Conservation (phyloP, 2,329 filamentous ascomycete species). For the Fusarium fracticaudum region DNA sequence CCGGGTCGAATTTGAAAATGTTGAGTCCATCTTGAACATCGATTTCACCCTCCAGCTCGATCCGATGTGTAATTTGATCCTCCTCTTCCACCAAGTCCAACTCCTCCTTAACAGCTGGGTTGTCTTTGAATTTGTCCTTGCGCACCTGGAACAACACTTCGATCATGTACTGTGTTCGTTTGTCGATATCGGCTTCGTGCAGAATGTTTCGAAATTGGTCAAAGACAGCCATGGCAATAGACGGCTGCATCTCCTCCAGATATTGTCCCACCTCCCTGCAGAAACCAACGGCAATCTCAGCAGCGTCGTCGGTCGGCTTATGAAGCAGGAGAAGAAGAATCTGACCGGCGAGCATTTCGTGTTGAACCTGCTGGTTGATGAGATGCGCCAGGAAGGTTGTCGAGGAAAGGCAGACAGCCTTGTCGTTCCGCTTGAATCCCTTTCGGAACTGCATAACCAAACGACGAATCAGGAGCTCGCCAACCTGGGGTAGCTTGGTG, state of each 20-base stretch:
- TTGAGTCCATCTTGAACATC: slow-evolving; percentile 89
- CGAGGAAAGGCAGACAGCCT: slow-evolving; percentile 90
- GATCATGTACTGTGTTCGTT: slow-evolving; percentile 99
- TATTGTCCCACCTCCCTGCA: slow-evolving; percentile 94
- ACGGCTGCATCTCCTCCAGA: slow-evolving; percentile 91
- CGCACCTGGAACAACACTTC: slow-evolving; percentile 96
- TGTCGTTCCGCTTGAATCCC: slow-evolving; percentile 95
- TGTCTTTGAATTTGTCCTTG: slow-evolving; percentile 96
- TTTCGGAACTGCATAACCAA: slow-evolving; percentile 94
- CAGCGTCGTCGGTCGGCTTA: slow-evolving; percentile 96
- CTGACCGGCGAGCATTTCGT: slow-evolving; percentile 93
- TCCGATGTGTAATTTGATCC: slow-evolving; percentile 93
- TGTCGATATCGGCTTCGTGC: slow-evolving; percentile 96
- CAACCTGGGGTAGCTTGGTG: slow-evolving; percentile 94
- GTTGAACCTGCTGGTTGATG: slow-evolving; percentile 94
- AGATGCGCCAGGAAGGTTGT: slow-evolving; percentile 96
- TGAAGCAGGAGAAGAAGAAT: slow-evolving; percentile 91
- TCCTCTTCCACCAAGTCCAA: slow-evolving; percentile 96
- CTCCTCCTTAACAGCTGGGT: slow-evolving; percentile 89
- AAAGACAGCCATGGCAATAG: slow-evolving; percentile 89
- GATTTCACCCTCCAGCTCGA: slow-evolving; percentile 83
- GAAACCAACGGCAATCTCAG: slow-evolving; percentile 95
- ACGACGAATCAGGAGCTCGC: slow-evolving; percentile 86
- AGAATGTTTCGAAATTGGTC: slow-evolving; percentile 96
- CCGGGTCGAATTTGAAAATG: slow-evolving; percentile 91